Base-by-base conservation (phyloP, 2,329 filamentous ascomycete species). In the Cryoendolithus antarcticus region DNA sequence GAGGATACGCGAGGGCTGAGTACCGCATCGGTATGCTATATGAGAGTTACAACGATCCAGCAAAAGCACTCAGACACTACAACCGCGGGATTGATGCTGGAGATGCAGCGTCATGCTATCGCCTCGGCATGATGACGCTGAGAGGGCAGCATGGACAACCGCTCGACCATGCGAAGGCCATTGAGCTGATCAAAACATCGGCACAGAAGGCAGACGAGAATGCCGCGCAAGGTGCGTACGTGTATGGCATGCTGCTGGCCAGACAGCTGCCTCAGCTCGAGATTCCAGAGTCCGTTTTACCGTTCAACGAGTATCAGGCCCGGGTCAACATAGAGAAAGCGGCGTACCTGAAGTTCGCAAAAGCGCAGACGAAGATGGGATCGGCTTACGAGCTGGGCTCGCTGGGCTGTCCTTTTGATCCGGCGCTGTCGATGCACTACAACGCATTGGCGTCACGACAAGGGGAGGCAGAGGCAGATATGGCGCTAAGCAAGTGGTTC, bases 21-120 rank as follows among this genome's bases (percentile, higher is more conserved):
- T 98, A 98, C 61, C 78, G 91, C 35, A 93, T 98, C 65, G 91
- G 91, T 46, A 98, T 96, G 89, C 82, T 95, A 41, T 96, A 88
- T 58, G 91, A 98, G 63, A 86, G 83, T 59, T 89, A 86, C 4
- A 93, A 93, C 56, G 89, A 98, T 55, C 80, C 86, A 44, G 73
- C 80, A 46, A 95, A 93, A 60, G 91, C 91, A 4, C 78, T 95
- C 54, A 79, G 81, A 54, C 88, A 96, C 61, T 98, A 96, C 62
- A 77, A 86, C 48, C 74, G 75, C 35, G 91, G 91, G 35, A 78
- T 91, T 36, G 74, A 77, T 36, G 67, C 80, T 50, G 78, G 80
- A 15, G 91, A 98, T 63, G 94, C 91, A 10, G 91, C 91, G 3
- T 88, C 86, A 4, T 81, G 77, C 56, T 82, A 80, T 54, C 79